These are phyloP conservation scores for Backusella australiensis DNA, from an alignment of 192 early-diverging fungal genomes.

Conservation along the genomic window DNA sequence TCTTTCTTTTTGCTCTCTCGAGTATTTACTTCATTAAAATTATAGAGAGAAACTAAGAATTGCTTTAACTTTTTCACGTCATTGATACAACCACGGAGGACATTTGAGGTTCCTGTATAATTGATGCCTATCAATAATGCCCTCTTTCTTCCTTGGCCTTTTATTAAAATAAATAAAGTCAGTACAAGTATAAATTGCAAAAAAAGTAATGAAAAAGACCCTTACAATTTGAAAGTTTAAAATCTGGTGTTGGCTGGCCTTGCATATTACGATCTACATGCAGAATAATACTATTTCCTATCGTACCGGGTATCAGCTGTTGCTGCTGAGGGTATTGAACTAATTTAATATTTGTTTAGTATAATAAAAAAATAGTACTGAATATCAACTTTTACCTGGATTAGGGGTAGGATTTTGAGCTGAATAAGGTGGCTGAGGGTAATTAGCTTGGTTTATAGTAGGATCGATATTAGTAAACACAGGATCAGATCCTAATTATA, in stretches of 20 bases:
- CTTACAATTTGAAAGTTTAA: conserved; percentile 52
- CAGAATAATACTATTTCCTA: conserved; percentile 13
- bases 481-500: conserved; percentile 15
- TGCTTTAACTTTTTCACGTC: conserved; percentile 74
- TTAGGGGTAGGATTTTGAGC: conserved; percentile 19
- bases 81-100: conserved; percentile 79
- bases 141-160: conserved; percentile 63
- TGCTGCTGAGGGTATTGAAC: conserved; percentile 16
- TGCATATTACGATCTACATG: conserved; percentile 29
- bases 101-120: conserved; percentile 64
- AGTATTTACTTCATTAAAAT: conserved; percentile 47
- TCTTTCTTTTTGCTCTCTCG: not conserved
- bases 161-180: not conserved
- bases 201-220: not conserved
- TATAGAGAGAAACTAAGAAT: conserved; percentile 65
- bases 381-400: not conserved
- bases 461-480: conserved; percentile 15
- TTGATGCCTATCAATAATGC: conserved; percentile 94
- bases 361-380: not conserved
- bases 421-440: conserved; percentile 29
- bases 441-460: conserved; percentile 22
- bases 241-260: conserved; percentile 29
- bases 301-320: not conserved
- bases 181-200: not conserved
- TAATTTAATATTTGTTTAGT: not conserved